Evolutionary conservation across 257 asterid genomes (phyloP).

Genomic region (Solanum virginianum): DNA sequence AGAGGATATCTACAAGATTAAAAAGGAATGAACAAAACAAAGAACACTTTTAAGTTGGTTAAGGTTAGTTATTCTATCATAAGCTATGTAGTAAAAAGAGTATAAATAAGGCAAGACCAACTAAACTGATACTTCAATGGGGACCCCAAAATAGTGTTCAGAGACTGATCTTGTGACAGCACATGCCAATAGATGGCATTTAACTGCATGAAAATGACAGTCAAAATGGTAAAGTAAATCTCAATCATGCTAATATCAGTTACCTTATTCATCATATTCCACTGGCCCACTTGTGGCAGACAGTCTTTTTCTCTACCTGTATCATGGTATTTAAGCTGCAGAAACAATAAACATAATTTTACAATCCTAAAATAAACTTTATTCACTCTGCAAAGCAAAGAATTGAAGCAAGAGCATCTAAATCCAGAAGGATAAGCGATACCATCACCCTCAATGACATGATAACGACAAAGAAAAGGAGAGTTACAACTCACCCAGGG

Average conservation of each 20-base stretch:
- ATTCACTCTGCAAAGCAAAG: background rate
- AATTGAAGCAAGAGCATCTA: background rate
- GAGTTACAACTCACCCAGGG: conserved; percentile 56
- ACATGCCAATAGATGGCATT: background rate
- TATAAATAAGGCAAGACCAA: background rate
- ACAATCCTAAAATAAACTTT: background rate
- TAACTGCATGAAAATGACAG: background rate
- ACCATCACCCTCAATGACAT: background rate
- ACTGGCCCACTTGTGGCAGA: conserved; percentile 91
- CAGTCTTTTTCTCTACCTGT: conserved; percentile 95
- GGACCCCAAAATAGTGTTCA: background rate
- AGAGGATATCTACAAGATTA: background rate
- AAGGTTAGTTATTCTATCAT: background rate
- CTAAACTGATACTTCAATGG: background rate
- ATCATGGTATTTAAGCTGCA: conserved; percentile 89
- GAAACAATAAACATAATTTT: background rate
- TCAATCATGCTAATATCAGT: background rate
- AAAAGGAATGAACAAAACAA: background rate
- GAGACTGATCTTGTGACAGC: background rate
- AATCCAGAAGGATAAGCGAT: background rate
- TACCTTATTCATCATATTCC: conserved; percentile 99
- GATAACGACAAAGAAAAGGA: background rate
- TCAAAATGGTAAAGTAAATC: background rate
- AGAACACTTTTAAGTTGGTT: background rate
- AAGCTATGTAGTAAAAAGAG: background rate